A percentile compares a stretch with the other conserved stretches of the same genome.
phyloP scores from a whole-genome alignment of 306 rosid genomes.

The Medicago ruthenica region DNA sequence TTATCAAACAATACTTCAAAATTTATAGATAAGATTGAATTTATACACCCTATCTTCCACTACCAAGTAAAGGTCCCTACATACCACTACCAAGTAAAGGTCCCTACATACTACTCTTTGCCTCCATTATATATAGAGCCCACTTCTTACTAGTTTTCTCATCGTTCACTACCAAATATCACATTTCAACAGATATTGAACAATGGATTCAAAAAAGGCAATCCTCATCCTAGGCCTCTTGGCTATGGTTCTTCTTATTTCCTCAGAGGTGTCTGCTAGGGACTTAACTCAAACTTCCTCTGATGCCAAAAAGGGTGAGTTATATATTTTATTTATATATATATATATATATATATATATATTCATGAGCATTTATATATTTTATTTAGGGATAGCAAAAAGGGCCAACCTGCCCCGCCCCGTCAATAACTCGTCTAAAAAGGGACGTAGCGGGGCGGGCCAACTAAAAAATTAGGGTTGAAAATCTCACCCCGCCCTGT shows the following conservation, averaged over 20 bases:
- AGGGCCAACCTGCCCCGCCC: too few species aligned
- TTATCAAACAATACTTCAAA: not conserved
- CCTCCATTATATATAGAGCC: slow-evolving; percentile 31
- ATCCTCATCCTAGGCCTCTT: slow-evolving; percentile 44
- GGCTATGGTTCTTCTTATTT: slow-evolving; percentile 44
- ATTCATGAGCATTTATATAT: too few species aligned
- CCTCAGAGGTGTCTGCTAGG: slow-evolving; percentile 43
- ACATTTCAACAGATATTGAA: too few species aligned
- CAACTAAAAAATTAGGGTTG: too few species aligned
- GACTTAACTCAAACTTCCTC: slow-evolving; percentile 41
- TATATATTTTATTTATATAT: not conserved
- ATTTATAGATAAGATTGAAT: not conserved
- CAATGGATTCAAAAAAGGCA: slow-evolving; percentile 54
- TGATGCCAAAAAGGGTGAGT: not conserved
- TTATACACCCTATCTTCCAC: too few species aligned
- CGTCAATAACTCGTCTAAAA: too few species aligned
- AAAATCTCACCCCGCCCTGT: too few species aligned
- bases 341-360: too few species aligned
- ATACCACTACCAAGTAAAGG: not conserved
- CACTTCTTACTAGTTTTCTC: not conserved
- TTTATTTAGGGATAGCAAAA: too few species aligned
- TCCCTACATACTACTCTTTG: not conserved
- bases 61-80: not conserved
- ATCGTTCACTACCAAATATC: slow-evolving; percentile 6
- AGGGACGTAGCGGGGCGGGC: too few species aligned